phyloP scores from a whole-genome alignment of 1,139 yeast species.

The Diutina rugosa region DNA sequence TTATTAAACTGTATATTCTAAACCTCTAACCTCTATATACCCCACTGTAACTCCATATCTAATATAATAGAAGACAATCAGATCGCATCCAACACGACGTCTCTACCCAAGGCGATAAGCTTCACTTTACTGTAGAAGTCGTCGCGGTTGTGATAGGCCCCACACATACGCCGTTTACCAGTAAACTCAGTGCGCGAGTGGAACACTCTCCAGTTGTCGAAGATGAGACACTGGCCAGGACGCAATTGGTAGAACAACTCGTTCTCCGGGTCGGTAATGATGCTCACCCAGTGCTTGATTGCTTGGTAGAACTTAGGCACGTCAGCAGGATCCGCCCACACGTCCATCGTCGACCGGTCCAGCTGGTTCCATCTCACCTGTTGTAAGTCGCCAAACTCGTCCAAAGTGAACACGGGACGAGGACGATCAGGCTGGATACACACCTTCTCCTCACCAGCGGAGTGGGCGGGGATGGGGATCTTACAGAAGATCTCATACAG shows the following conservation, averaged over 20 bases:
- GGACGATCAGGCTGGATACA: conserved; percentile 53
- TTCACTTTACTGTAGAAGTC: conserved; percentile 50
- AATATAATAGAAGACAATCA: conserved; percentile 5
- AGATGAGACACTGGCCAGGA: conserved; percentile 60
- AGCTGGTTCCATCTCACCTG: conserved; percentile 72
- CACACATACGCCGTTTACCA: conserved; percentile 65
- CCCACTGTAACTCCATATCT: neutral
- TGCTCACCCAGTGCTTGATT: conserved; percentile 41
- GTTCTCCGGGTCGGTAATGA: conserved; percentile 38
- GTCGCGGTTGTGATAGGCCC: conserved; percentile 62
- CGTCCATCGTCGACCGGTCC: conserved; percentile 57
- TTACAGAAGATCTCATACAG: conserved; percentile 40
- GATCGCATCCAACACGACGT: conserved; percentile 29
- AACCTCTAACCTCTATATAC: no score
- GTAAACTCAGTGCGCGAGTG: conserved; percentile 54
- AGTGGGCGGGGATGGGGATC: conserved; percentile 57
- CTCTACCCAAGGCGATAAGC: conserved; percentile 39
- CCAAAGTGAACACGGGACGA: conserved; percentile 50
- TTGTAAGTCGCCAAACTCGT: conserved; percentile 37
- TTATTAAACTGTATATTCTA: no score
- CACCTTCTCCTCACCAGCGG: conserved; percentile 62
- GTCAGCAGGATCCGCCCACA: conserved; percentile 40
- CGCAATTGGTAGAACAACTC: conserved; percentile 44
- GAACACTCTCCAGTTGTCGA: conserved; percentile 69
- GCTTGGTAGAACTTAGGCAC: conserved; percentile 50